Conservation (phyloP, 2,329 filamentous ascomycete genomes). For the Hypoxylon sp. region DNA sequence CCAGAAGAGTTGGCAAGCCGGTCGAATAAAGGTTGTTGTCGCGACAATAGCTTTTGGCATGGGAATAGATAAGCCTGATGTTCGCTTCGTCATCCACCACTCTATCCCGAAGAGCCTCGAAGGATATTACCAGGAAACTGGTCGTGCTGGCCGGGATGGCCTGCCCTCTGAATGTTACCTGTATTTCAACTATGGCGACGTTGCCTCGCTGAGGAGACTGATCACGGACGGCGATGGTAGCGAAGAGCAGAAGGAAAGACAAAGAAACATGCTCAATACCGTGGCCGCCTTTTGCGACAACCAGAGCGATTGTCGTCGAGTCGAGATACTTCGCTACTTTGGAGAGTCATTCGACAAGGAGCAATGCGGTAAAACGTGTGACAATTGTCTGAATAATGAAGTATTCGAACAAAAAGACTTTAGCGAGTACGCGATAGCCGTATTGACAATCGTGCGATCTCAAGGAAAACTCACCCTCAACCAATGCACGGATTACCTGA, state of each 20-base stretch:
- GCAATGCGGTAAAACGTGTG: conserved; percentile 82
- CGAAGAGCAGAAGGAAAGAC: conserved; percentile 84
- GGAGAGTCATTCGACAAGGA: conserved; percentile 82
- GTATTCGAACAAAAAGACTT: conserved; percentile 83
- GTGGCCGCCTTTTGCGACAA: conserved; percentile 94
- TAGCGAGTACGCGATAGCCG: conserved; percentile 79
- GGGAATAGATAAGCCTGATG: conserved; percentile 99
- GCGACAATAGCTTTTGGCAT: conserved; percentile 99
- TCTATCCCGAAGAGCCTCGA: conserved; percentile 94
- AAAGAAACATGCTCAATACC: conserved; percentile 85
- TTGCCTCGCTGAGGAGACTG: conserved; percentile 80
- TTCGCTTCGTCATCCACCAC: conserved; percentile 96
- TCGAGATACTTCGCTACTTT: conserved; percentile 94
- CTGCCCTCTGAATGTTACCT: conserved; percentile 89
- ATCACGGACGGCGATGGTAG: conserved; percentile 86
- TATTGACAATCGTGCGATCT: conserved; percentile 76
- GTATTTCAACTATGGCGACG: conserved; percentile 87
- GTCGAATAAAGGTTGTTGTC: conserved; percentile 87
- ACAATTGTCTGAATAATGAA: conserved; percentile 85
- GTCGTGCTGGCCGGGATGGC: conserved; percentile 92
- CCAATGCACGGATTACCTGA: conserved; percentile 87
- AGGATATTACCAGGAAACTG: conserved; percentile 98
- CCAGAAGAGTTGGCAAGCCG: conserved; percentile 86
- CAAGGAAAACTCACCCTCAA: conserved; percentile 77
- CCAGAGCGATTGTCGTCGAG: conserved; percentile 85